Percentiles rank a stretch among this genome's conserved stretches.
phyloP scores from a whole-genome alignment of 1,284 basidiomycete genomes.

The Rhodofomes roseus region DNA sequence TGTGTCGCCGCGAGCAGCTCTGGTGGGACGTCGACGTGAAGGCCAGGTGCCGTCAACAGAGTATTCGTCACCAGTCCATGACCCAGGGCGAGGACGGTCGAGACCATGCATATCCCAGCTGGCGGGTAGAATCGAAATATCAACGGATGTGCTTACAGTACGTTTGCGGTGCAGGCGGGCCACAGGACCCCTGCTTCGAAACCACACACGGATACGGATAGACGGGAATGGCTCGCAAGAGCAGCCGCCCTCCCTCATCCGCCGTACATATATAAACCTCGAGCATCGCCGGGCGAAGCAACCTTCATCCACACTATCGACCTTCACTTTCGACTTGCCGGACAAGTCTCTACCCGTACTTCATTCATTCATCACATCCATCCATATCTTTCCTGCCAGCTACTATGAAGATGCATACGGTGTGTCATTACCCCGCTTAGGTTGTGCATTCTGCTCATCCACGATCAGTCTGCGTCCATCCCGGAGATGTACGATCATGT shows the following conservation, averaged over 20 bases:
- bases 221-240: background rate
- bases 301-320: background rate
- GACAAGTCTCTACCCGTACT: background rate
- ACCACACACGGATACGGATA: background rate
- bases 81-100: no score
- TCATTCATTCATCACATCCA: background rate
- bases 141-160: background rate
- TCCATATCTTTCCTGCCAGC: background rate
- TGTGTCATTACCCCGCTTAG: background rate
- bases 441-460: background rate
- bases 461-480: constrained; percentile 7
- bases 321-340: background rate
- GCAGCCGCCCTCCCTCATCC: background rate
- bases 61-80: no score
- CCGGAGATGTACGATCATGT: constrained; percentile 22
- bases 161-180: background rate
- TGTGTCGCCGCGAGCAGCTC: no score
- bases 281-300: background rate
- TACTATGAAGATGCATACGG: background rate
- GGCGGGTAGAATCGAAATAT: background rate
- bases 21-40: no score
- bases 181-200: background rate
- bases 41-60: no score
- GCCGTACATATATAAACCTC: background rate
- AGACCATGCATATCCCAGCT: background rate